phyloP scores from a whole-genome alignment of 208 protist species.

The Trypanosoma theileri region DNA sequence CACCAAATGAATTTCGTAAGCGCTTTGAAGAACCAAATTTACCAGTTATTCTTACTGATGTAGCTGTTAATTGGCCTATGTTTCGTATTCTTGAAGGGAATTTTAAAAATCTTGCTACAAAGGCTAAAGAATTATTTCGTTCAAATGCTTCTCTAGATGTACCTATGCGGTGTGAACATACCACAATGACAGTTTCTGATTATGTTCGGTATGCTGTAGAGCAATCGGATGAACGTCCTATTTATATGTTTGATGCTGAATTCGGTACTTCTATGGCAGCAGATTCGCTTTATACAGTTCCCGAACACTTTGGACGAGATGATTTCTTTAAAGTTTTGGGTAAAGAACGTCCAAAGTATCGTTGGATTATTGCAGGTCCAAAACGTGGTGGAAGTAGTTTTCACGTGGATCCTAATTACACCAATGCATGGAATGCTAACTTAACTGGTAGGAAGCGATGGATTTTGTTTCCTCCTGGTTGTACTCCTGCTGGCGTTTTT shows the following conservation, averaged over 20 bases:
- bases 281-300: conserved; percentile 77
- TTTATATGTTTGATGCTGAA: conserved; percentile 91
- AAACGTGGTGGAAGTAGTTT: conserved; percentile 82
- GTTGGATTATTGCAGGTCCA: conserved; percentile 91
- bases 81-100: conserved; percentile 69
- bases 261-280: conserved; percentile 60
- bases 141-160: conserved; percentile 35
- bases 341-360: conserved; percentile 69
- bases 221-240: conserved; percentile 84
- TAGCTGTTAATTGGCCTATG: conserved; percentile 82
- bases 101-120: conserved; percentile 60
- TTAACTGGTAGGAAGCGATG: conserved; percentile 87
- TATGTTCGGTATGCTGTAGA: conserved; percentile 80
- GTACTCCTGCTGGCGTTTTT: conserved; percentile 70
- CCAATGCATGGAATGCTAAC: conserved; percentile 89
- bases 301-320: conserved; percentile 72
- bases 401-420: conserved; percentile 90
- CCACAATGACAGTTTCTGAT: conserved; percentile 79
- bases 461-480: conserved; percentile 84
- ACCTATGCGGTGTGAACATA: conserved; percentile 86
- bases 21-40: conserved; percentile 67
- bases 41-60: conserved; percentile 74
- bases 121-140: conserved; percentile 50
- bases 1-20: conserved; percentile 64
- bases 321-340: conserved; percentile 85